Evolutionary conservation across 331 rosid species (phyloP).

Genomic region (Saraca asoca): DNA sequence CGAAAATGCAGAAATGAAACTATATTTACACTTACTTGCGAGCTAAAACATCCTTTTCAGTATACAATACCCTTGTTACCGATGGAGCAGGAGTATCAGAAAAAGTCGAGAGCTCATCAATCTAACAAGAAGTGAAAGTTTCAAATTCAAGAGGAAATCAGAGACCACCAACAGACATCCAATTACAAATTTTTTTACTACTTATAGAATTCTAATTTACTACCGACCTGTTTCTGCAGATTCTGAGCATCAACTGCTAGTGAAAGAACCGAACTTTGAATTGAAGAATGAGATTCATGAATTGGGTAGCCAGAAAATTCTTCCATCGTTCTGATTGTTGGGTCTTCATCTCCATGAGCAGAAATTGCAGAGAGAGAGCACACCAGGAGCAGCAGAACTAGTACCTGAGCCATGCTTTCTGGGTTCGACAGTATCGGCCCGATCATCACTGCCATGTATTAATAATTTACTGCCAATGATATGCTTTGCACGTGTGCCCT

Average conservation of each 20-base stretch:
- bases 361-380: conserved; percentile 40
- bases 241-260: conserved; percentile 61
- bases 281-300: conserved; percentile 52
- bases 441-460: neutral
- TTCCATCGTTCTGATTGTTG: conserved; percentile 72
- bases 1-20: neutral
- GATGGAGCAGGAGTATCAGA: conserved; percentile 92
- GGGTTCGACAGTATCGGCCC: conserved; percentile 12
- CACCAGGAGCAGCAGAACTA: conserved; percentile 28
- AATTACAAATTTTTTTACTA: neutral
- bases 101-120: conserved; percentile 78
- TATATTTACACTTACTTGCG: conserved; percentile 52
- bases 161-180: neutral
- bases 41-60: conserved; percentile 83
- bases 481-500: conserved; percentile 10
- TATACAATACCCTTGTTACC: conserved; percentile 82
- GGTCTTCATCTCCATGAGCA: conserved; percentile 49
- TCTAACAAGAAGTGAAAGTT: conserved; percentile 43
- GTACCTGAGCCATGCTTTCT: conserved; percentile 33
- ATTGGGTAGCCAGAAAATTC: conserved; percentile 82
- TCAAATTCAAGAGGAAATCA: conserved; percentile 22
- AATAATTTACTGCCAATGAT: neutral
- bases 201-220: neutral
- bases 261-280: conserved; percentile 41
- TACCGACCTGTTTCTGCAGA: conserved; percentile 85